A percentile compares a stretch with the other conserved stretches of the same genome.
phyloP scores from a whole-genome alignment of 495 filamentous ascomycete genomes.

The Hypoxylon crocopeplum region DNA sequence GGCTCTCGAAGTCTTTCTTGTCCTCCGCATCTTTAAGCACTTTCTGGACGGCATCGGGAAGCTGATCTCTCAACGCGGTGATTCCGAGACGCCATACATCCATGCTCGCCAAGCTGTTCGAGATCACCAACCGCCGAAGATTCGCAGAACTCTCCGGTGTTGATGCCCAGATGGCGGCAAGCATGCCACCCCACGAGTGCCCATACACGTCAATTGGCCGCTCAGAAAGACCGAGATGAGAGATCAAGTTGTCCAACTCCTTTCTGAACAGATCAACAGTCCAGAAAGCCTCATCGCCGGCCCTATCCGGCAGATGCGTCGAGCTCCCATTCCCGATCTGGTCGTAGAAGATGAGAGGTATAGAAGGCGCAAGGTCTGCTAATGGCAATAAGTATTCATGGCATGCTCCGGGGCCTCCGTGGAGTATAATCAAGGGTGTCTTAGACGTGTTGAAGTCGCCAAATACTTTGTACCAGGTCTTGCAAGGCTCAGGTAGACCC shows the following conservation, averaged over 20 bases:
- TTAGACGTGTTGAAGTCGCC: constrained; percentile 39
- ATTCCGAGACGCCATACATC: constrained; percentile 23
- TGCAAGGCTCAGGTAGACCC: constrained; percentile 29
- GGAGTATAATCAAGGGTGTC: constrained; percentile 49
- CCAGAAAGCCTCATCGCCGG: constrained; percentile 55
- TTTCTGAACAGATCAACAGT: constrained; percentile 51
- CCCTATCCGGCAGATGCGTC: constrained; percentile 53
- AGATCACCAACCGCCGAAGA: constrained; percentile 32
- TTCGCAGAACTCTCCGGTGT: constrained; percentile 29
- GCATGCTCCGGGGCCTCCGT: constrained; percentile 56
- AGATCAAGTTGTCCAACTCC: constrained; percentile 58
- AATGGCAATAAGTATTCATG: constrained; percentile 53
- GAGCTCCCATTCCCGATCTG: constrained; percentile 58
- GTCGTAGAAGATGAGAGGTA: constrained; percentile 60
- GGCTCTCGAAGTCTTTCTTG: constrained; percentile 39
- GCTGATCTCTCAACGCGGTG: constrained; percentile 9
- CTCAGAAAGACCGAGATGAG: constrained; percentile 44
- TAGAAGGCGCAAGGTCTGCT: constrained; percentile 40
- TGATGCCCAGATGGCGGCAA: constrained; percentile 48
- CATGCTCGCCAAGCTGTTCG: constrained; percentile 38
- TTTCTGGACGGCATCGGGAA: constrained; percentile 29
- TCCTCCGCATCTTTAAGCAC: constrained; percentile 32
- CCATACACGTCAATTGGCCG: constrained; percentile 53
- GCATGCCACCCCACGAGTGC: constrained; percentile 62
- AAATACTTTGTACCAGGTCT: constrained; percentile 48